These are phyloP conservation scores for Sugiyamaella novakii DNA, from an alignment of 1,139 yeast species.

Conservation along the genomic window DNA sequence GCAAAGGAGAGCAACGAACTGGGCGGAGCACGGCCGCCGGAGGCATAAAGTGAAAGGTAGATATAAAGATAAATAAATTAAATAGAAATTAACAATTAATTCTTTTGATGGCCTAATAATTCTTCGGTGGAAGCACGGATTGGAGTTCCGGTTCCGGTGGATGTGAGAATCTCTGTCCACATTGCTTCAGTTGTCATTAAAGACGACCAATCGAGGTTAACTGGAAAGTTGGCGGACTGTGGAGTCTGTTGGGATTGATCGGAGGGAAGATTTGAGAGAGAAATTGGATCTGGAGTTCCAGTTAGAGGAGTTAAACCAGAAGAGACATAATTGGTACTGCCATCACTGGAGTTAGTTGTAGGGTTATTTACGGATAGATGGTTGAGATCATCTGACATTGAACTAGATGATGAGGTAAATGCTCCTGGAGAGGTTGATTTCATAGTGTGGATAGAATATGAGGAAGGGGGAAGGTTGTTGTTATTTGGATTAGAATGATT, in stretches of 20 bases:
- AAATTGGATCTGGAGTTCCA: constrained; percentile 8
- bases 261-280: neutral
- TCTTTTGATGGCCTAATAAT: too few relatives aligned
- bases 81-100: too few relatives aligned
- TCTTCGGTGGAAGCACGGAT: too few relatives aligned
- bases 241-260: neutral
- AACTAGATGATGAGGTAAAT: neutral
- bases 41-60: too few relatives aligned
- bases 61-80: too few relatives aligned
- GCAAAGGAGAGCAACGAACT: too few relatives aligned
- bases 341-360: neutral
- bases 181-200: constrained; percentile 21
- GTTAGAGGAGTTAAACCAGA: constrained; percentile 10
- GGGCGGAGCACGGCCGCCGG: too few relatives aligned
- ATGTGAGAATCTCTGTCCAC: constrained; percentile 21
- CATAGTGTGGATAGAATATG: constrained; percentile 1
- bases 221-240: neutral
- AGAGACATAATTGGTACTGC: constrained; percentile 1
- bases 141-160: too few relatives aligned
- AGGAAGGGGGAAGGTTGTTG: neutral
- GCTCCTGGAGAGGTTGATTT: constrained; percentile 1
- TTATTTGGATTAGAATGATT: neutral
- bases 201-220: constrained; percentile 19
- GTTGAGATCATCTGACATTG: constrained; percentile 4
- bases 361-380: neutral